A percentile compares a stretch with the other conserved stretches of the same genome.
Conservation (phyloP, 495 filamentous ascomycete genomes). For the Terfezia boudieri region DNA sequence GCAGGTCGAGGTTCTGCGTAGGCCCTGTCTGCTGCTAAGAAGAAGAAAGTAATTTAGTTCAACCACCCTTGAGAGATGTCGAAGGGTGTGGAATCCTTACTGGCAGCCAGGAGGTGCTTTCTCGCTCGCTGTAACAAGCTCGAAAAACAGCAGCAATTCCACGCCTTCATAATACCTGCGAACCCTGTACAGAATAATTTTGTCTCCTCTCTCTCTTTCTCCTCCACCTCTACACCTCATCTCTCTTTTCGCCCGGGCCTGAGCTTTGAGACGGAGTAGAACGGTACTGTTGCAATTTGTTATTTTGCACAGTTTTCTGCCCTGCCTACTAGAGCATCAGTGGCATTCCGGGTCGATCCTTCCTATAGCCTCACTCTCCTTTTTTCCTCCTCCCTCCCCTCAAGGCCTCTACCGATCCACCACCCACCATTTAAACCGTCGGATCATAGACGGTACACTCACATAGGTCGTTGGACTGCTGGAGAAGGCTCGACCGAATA, state of each 20-base stretch:
- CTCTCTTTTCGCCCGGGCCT: slow-evolving; percentile 13
- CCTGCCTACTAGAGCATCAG: slow-evolving; percentile 15
- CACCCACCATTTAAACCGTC: not conserved
- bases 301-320: slow-evolving; percentile 6
- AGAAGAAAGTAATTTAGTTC: too few species aligned
- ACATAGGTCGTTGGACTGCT: not conserved
- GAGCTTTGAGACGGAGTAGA: slow-evolving; percentile 18
- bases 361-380: slow-evolving; percentile 10
- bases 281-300: slow-evolving; percentile 13
- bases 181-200: not conserved
- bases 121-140: too few species aligned
- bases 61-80: too few species aligned
- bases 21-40: too few species aligned
- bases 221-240: slow-evolving; percentile 9
- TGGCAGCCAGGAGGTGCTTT: too few species aligned
- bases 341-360: slow-evolving; percentile 19
- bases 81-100: too few species aligned
- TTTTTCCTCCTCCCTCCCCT: not conserved
- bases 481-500: not conserved
- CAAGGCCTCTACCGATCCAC: slow-evolving; percentile 1
- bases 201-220: slow-evolving; percentile 7
- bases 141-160: too few species aligned
- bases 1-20: too few species aligned
- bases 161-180: too few species aligned
- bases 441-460: not conserved